A percentile compares a stretch with the other conserved stretches of the same genome.
These are phyloP conservation scores for Camillea tinctor DNA, from an alignment of 2,329 filamentous ascomycete species.

Conservation along the genomic window DNA sequence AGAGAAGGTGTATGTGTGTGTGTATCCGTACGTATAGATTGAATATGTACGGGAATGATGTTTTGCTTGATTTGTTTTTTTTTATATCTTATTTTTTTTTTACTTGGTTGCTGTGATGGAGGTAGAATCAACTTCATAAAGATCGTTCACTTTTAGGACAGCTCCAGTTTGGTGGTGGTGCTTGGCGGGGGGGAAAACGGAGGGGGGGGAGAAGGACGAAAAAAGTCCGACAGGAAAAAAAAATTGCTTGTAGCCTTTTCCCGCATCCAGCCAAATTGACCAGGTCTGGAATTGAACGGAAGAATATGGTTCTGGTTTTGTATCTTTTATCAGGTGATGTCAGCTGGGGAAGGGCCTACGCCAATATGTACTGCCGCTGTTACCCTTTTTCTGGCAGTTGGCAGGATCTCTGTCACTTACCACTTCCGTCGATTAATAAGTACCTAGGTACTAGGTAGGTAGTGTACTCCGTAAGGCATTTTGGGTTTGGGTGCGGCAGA, in stretches of 20 bases:
- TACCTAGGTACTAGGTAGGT: no score
- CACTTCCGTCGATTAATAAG: background rate
- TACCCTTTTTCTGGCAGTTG: no score
- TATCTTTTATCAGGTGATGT: background rate
- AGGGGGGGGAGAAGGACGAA: background rate
- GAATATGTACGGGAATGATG: no score
- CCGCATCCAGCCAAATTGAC: background rate
- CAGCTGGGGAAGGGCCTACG: no score
- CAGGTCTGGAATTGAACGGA: background rate
- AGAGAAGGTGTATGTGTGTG: no score
- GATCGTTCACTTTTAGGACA: background rate
- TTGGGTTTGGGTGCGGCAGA: no score
- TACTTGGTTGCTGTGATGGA: background rate
- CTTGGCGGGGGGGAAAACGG: background rate
- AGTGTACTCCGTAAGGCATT: no score
- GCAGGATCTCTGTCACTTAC: background rate
- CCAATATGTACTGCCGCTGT: no score
- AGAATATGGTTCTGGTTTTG: background rate
- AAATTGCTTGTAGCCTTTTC: background rate
- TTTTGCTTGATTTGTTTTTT: slow-evolving; percentile 13
- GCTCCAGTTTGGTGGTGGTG: background rate
- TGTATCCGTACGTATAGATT: no score
- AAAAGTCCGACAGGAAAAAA: background rate
- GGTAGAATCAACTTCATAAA: background rate
- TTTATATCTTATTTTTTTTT: background rate